Evolutionary conservation across 2,329 filamentous ascomycete species (phyloP).

Genomic region (Teratosphaeria epicoccoides): DNA sequence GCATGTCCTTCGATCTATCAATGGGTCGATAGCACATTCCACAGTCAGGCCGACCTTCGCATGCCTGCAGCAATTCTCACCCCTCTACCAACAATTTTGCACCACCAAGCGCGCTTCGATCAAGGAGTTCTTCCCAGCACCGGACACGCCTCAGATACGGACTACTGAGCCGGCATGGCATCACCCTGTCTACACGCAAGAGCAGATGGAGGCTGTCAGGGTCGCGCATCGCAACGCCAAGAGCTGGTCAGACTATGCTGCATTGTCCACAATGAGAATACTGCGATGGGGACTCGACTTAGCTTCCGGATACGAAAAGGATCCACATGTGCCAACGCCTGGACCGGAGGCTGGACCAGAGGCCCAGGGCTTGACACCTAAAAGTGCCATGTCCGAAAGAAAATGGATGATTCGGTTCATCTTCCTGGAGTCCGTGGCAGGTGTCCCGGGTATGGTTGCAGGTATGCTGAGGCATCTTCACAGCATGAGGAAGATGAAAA

Average conservation of each 20-base stretch:
- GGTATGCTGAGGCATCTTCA: conserved; percentile 86
- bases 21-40: conserved; percentile 20
- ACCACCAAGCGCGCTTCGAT: conserved; percentile 26
- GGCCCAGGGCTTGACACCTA: conserved; percentile 30
- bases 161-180: conserved; percentile 39
- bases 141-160: conserved; percentile 34
- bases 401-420: conserved; percentile 88
- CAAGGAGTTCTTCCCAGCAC: conserved; percentile 38
- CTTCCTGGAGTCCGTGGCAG: conserved; percentile 89
- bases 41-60: conserved; percentile 24
- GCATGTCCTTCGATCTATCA: conserved; percentile 28
- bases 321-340: conserved; percentile 22
- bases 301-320: conserved; percentile 69
- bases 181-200: conserved; percentile 54
- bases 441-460: conserved; percentile 92
- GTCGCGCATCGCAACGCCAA: conserved; percentile 67
- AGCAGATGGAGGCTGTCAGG: conserved; percentile 64
- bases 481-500: conserved; percentile 71
- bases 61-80: conserved; percentile 17
- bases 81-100: conserved; percentile 30
- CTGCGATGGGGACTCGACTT: conserved; percentile 72
- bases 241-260: conserved; percentile 65
- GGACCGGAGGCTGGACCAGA: not conserved
- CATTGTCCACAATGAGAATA: conserved; percentile 64
- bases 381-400: conserved; percentile 62